A percentile compares a stretch with the other conserved stretches of the same genome.
Conservation (phyloP, 441 rosid species). For the Pelargonium fulgidum region DNA sequence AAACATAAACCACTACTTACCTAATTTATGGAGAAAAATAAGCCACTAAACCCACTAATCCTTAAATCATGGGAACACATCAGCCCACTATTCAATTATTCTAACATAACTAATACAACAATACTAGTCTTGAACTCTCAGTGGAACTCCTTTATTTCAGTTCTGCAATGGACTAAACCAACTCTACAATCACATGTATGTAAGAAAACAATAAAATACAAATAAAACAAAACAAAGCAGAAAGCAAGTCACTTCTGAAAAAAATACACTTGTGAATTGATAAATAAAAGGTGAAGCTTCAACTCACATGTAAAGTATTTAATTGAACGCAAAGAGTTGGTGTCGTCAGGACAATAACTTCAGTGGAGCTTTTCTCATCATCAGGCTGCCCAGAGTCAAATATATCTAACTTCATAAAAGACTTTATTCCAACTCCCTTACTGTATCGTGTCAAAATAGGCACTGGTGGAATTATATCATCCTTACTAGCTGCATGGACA, state of each 20-base stretch:
- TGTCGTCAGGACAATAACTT: slow-evolving; percentile 55
- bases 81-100: too few species aligned
- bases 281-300: slow-evolving; percentile 23
- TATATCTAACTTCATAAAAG: too few species aligned
- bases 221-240: not conserved
- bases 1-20: too few species aligned
- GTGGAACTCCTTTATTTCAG: slow-evolving; percentile 14
- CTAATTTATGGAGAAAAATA: too few species aligned
- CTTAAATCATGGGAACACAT: too few species aligned
- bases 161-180: not conserved
- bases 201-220: not conserved
- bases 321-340: slow-evolving; percentile 80
- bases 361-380: slow-evolving; percentile 63
- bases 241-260: slow-evolving; percentile 10
- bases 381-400: too few species aligned
- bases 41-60: too few species aligned
- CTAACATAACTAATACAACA: too few species aligned
- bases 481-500: too few species aligned
- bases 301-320: slow-evolving; percentile 80
- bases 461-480: too few species aligned
- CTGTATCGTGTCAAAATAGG: too few species aligned
- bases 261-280: slow-evolving; percentile 3
- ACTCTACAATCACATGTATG: not conserved
- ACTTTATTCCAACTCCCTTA: too few species aligned
- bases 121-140: slow-evolving; percentile 1